These are phyloP conservation scores for Calocera cornea DNA, from an alignment of 768 basidiomycete species.

Conservation along the genomic window DNA sequence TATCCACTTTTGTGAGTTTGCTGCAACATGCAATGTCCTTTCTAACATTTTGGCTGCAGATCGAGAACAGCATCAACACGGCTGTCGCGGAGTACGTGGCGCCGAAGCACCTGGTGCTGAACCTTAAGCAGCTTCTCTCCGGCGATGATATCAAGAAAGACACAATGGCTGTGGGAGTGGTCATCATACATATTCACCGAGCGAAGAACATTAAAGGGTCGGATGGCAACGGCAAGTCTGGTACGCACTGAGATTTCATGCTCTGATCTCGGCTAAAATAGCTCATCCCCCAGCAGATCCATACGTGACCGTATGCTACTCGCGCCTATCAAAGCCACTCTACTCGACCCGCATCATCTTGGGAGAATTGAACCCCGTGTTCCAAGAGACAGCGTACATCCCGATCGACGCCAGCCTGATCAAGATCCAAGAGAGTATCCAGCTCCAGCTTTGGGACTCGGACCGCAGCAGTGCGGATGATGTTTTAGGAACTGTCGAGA, in stretches of 20 bases:
- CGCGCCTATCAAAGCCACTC: conserved; percentile 5
- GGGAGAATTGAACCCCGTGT: conserved; percentile 3
- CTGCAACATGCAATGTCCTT: not conserved
- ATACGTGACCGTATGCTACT: conserved; percentile 7
- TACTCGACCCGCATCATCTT: conserved; percentile 6
- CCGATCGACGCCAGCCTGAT: conserved; percentile 4
- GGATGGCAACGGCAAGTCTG: not conserved
- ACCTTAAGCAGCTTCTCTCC: conserved; percentile 5
- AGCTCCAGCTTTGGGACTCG: conserved; percentile 7
- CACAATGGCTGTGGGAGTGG: conserved; percentile 6
- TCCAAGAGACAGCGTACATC: conserved; percentile 7
- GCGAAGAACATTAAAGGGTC: not conserved
- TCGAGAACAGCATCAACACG: conserved; percentile 7
- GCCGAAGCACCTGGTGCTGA: conserved; percentile 6
- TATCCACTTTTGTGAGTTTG: not conserved
- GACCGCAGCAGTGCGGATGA: conserved; percentile 9
- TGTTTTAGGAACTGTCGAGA: conserved; percentile 2
- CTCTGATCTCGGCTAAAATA: not conserved
- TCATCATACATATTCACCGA: conserved; percentile 8
- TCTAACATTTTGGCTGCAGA: not conserved
- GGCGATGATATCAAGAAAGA: conserved; percentile 7
- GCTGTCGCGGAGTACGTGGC: conserved; percentile 8
- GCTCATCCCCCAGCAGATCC: not conserved
- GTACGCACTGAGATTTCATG: not conserved
- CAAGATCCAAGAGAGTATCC: conserved; percentile 6